Evolutionary conservation across 2,329 filamentous ascomycete genomes (phyloP).

Genomic region (Tolypocladium guangdongense): DNA sequence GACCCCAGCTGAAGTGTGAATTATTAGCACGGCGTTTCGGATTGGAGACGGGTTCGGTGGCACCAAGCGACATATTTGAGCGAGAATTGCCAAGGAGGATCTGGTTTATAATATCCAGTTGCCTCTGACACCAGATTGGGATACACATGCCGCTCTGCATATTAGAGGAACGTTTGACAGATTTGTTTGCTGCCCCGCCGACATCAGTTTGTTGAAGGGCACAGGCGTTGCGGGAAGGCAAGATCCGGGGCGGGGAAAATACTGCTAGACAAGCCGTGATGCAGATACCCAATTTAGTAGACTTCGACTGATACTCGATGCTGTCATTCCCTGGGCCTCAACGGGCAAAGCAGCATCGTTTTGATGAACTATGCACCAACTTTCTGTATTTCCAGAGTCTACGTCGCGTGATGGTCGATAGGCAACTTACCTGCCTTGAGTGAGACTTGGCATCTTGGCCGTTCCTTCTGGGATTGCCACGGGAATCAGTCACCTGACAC

Average conservation of each 20-base stretch:
- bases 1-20: neutral
- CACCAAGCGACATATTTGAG: neutral
- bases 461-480: neutral
- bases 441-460: neutral
- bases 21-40: neutral
- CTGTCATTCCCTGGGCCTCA: neutral
- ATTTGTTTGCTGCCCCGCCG: neutral
- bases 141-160: neutral
- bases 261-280: neutral
- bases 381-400: no score
- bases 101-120: neutral
- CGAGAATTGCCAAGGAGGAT: neutral
- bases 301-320: neutral
- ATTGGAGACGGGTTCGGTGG: neutral
- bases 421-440: neutral
- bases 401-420: neutral
- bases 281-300: constrained; percentile 1
- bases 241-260: neutral
- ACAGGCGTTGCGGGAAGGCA: neutral
- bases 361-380: neutral
- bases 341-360: neutral
- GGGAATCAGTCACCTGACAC: neutral
- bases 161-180: neutral
- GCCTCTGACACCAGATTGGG: neutral
- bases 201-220: neutral